These are phyloP conservation scores for Cryptosporidium meleagridis DNA, from an alignment of 169 alveolate genomes.

Conservation along the genomic window DNA sequence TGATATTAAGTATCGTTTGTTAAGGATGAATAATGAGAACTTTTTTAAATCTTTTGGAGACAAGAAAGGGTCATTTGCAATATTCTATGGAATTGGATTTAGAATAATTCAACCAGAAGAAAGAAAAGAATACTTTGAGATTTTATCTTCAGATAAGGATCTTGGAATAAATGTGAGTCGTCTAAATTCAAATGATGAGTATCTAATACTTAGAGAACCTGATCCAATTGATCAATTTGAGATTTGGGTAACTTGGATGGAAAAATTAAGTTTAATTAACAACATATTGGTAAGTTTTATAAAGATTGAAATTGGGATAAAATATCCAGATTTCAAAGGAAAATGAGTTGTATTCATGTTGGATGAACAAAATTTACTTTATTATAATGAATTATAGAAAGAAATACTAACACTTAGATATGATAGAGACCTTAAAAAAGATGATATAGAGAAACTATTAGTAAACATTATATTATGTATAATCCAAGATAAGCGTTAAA, in stretches of 20 bases:
- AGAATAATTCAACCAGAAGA: slow-evolving; percentile 14
- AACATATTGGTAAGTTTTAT: slow-evolving; percentile 45
- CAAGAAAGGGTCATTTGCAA: slow-evolving; percentile 17
- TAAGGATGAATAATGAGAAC: slow-evolving; percentile 41
- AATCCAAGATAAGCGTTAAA: background rate
- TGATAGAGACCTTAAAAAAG: slow-evolving; percentile 20
- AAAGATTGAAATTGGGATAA: background rate
- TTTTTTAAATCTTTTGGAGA: slow-evolving; percentile 64
- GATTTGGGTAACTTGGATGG: slow-evolving; percentile 51
- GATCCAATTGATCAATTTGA: slow-evolving; percentile 63
- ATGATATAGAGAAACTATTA: background rate
- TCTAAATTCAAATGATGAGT: background rate
- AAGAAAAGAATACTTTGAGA: slow-evolving; percentile 35
- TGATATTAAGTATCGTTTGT: slow-evolving; percentile 57
- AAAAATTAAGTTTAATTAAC: background rate
- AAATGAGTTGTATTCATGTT: background rate
- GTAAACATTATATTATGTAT: slow-evolving; percentile 6
- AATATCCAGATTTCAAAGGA: background rate
- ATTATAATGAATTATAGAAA: background rate
- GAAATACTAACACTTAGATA: slow-evolving; percentile 11
- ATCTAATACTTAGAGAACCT: slow-evolving; percentile 37
- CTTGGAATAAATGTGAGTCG: background rate
- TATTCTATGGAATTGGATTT: slow-evolving; percentile 57
- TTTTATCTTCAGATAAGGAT: slow-evolving; percentile 36
- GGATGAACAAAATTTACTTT: background rate